phyloP scores from a whole-genome alignment of 108 stramenopile genomes.

The Fistulifera pelliculosa region DNA sequence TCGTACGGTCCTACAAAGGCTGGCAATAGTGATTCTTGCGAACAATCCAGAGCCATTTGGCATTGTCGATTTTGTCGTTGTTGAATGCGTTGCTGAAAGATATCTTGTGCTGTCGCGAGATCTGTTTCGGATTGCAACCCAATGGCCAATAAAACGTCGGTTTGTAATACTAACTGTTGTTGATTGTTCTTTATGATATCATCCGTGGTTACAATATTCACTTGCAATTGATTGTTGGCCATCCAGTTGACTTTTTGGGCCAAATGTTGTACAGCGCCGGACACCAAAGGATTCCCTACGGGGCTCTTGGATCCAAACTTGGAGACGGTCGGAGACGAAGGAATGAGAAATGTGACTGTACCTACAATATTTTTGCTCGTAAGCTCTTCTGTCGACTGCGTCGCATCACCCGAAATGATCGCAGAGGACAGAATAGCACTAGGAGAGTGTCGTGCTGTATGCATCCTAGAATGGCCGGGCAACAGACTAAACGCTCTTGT shows the following conservation, averaged over 20 bases:
- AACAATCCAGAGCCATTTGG: slow-evolving; percentile 64
- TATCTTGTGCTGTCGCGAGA: slow-evolving; percentile 18
- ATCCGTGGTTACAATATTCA: slow-evolving; percentile 25
- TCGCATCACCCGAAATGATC: too few relatives aligned
- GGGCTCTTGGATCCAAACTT: slow-evolving; percentile 58
- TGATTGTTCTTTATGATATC: too few relatives aligned
- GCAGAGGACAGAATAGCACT: too few relatives aligned
- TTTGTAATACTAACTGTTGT: slow-evolving; percentile 16
- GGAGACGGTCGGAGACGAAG: slow-evolving; percentile 5
- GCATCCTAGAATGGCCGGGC: too few relatives aligned
- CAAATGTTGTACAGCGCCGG: slow-evolving; percentile 46
- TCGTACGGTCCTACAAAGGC: slow-evolving; percentile 55
- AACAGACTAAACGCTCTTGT: too few relatives aligned
- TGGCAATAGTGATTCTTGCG: slow-evolving; percentile 16
- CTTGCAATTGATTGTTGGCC: slow-evolving; percentile 39
- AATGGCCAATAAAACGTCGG: slow-evolving; percentile 48
- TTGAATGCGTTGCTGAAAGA: slow-evolving; percentile 21
- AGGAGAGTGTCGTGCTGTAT: too few relatives aligned
- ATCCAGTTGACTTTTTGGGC: slow-evolving; percentile 42
- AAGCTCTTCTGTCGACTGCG: too few relatives aligned
- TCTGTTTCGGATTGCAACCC: slow-evolving; percentile 35
- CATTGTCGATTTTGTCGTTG: slow-evolving; percentile 20
- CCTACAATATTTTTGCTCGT: slow-evolving; percentile 10
- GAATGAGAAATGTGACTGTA: slow-evolving; percentile 17
- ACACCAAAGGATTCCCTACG: slow-evolving; percentile 29